Conservation (phyloP, 805 yeast species). For the Monosporozyma solicola region DNA sequence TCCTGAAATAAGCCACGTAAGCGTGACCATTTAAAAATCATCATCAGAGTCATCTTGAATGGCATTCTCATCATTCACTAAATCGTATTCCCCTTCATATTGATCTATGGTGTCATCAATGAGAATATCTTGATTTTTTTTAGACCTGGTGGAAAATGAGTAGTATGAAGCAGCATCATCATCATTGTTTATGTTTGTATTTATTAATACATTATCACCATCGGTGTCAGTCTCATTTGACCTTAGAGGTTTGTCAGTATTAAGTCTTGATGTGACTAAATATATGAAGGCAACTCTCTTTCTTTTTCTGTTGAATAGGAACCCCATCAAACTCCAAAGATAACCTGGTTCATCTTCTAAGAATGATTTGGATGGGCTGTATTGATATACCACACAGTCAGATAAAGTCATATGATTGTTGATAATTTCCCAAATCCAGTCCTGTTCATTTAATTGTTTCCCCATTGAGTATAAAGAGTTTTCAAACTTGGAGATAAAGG, state of each 20-base stretch:
- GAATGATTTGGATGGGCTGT: constrained; percentile 35
- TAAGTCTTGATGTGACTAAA: constrained; percentile 45
- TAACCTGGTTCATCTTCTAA: constrained; percentile 33
- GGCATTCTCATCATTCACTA: constrained; percentile 34
- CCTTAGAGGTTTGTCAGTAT: constrained; percentile 14
- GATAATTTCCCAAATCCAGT: constrained; percentile 80
- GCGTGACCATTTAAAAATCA: constrained; percentile 7
- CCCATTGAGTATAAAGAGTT: constrained; percentile 65
- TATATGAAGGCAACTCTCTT: constrained; percentile 86
- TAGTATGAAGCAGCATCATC: not conserved
- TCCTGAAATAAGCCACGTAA: too few species aligned
- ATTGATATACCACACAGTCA: constrained; percentile 54
- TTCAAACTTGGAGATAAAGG: constrained; percentile 59
- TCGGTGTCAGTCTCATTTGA: not conserved
- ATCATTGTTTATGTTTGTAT: constrained; percentile 29
- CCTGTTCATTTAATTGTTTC: constrained; percentile 38
- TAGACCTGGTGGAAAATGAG: constrained; percentile 13
- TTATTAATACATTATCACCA: constrained; percentile 1
- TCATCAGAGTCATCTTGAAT: constrained; percentile 32
- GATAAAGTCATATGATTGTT: constrained; percentile 65
- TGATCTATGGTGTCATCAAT: constrained; percentile 34
- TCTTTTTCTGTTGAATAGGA: constrained; percentile 80
- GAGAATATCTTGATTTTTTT: constrained; percentile 23
- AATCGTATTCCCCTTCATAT: constrained; percentile 39
- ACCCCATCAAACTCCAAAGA: constrained; percentile 64